Conservation (phyloP, 768 basidiomycete species). For the Naematelia encephala region DNA sequence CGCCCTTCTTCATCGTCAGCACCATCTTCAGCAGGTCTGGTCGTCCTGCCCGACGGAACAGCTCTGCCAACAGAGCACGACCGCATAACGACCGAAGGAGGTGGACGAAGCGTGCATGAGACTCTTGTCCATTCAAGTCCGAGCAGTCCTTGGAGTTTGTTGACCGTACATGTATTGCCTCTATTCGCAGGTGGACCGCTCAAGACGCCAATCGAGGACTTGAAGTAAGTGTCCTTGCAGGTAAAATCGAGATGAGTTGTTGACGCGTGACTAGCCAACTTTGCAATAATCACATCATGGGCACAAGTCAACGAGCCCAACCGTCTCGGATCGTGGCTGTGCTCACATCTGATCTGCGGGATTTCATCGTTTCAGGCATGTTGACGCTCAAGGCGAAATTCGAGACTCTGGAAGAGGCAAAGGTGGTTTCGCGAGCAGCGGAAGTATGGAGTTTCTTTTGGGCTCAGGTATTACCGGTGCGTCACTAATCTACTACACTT, state of each 20-base stretch:
- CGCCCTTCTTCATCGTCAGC: slow-evolving; percentile 8
- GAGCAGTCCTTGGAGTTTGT: slow-evolving; percentile 66
- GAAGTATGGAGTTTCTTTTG: slow-evolving; percentile 94
- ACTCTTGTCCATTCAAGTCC: slow-evolving; percentile 44
- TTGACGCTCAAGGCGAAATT: slow-evolving; percentile 85
- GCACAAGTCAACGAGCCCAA: slow-evolving; percentile 37
- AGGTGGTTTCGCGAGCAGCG: slow-evolving; percentile 70
- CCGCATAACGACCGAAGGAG: slow-evolving; percentile 4
- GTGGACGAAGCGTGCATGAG: slow-evolving; percentile 20
- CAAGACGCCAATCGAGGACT: slow-evolving; percentile 80
- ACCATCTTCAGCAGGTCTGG: slow-evolving; percentile 14
- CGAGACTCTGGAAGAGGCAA: slow-evolving; percentile 69
- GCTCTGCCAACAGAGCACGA: slow-evolving; percentile 9
- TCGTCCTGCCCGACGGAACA: slow-evolving; percentile 35
- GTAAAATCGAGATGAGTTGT: not conserved
- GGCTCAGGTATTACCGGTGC: slow-evolving; percentile 41
- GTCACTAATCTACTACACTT: slow-evolving; percentile 5
- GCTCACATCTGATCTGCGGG: slow-evolving; percentile 73
- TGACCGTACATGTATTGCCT: slow-evolving; percentile 84
- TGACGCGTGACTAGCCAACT: slow-evolving; percentile 27
- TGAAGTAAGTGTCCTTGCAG: slow-evolving; percentile 57
- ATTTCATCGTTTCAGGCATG: slow-evolving; percentile 84
- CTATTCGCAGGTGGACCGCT: slow-evolving; percentile 88
- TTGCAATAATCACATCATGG: slow-evolving; percentile 41
- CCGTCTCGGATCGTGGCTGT: slow-evolving; percentile 67